Evolutionary conservation across 148 eudicot genomes (phyloP), one percentile per base, ranked within the genome.

Genomic region (Rhododendron vialii): DNA sequence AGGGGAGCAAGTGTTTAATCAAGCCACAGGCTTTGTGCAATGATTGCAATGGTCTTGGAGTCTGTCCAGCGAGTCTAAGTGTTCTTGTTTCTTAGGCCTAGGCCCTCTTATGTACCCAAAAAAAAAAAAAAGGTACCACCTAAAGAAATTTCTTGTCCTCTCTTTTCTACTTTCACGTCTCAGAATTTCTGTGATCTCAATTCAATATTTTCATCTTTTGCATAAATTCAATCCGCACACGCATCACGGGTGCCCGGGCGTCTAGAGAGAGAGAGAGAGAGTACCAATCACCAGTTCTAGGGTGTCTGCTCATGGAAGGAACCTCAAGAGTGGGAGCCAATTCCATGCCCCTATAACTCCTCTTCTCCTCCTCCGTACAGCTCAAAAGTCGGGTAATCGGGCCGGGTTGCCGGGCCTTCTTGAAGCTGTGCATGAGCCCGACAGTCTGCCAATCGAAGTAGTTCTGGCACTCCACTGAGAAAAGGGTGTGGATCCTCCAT

Each of bases 371-470:
- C 9, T 94, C 98, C 14, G 99, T 97, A 82, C 99, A 97, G 86
- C 99, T 97, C 50, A 97, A 93, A n/a, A 97, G 89, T 8, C 99
- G 92, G 88, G 99, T 97, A 20, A 97, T 89, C 76, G 98, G 96
- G 61, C 99, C 99, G 83, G 95, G 95, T 81, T 97, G 99, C 14
- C 88, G 85, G 80, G 99, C 93, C 86, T 95, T 97, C 83, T 89
- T 88, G 85, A 35, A 93, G 86, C 99, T 97, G 71, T 95, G 95
- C 96, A 95, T 93, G 30, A 97, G 89, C 36, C 99, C 99, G 61
- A 97, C 98, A 0, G 99, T 97, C 73, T 97, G 98, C 99, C 99
- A 97, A 87, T 97, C 99, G 85, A 97, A 97, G 90, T 97, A 97
- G 82, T 95, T 91, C 65, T 94, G 93, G 75, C 99, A 97, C 89